phyloP scores from a whole-genome alignment of 2,329 filamentous ascomycete genomes.

The Colletotrichum chlorophyti region DNA sequence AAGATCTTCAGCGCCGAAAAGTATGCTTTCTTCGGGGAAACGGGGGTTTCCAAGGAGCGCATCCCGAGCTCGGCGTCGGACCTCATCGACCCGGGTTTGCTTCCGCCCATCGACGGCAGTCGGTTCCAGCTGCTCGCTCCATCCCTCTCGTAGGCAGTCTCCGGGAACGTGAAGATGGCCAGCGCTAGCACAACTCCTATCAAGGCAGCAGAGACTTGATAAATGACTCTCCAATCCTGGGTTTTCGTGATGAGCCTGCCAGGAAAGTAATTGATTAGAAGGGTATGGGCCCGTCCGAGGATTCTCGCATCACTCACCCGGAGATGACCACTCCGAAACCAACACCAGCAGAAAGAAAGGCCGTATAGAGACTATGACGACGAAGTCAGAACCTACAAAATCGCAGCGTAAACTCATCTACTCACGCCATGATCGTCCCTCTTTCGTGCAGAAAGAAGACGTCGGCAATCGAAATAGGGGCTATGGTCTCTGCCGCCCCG shows the following conservation, averaged over 20 bases:
- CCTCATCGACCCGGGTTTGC: constrained; percentile 16
- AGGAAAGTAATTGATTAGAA: constrained; percentile 6
- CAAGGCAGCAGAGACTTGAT: constrained; percentile 56
- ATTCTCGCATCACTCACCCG: constrained; percentile 35
- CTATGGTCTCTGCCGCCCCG: constrained; percentile 58
- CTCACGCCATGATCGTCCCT: constrained; percentile 56
- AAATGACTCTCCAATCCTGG: constrained; percentile 57
- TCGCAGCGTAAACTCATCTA: constrained; percentile 4
- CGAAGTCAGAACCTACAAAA: neutral
- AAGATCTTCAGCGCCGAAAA: constrained; percentile 47
- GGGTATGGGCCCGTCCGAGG: neutral
- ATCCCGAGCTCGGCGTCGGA: constrained; percentile 29
- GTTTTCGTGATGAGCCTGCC: constrained; percentile 54
- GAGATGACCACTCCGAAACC: constrained; percentile 50
- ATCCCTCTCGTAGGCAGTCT: constrained; percentile 58
- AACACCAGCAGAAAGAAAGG: constrained; percentile 49
- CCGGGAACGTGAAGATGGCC: constrained; percentile 60
- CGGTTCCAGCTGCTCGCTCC: constrained; percentile 4
- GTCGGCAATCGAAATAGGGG: constrained; percentile 59
- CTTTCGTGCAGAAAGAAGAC: constrained; percentile 65
- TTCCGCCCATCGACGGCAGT: constrained; percentile 9
- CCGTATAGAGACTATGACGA: constrained; percentile 42
- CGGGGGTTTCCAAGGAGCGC: neutral
- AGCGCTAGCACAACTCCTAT: constrained; percentile 55
- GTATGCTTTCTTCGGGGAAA: constrained; percentile 38